Base-by-base conservation (phyloP, 305 asterid species). In the Fraxinus sp. region DNA sequence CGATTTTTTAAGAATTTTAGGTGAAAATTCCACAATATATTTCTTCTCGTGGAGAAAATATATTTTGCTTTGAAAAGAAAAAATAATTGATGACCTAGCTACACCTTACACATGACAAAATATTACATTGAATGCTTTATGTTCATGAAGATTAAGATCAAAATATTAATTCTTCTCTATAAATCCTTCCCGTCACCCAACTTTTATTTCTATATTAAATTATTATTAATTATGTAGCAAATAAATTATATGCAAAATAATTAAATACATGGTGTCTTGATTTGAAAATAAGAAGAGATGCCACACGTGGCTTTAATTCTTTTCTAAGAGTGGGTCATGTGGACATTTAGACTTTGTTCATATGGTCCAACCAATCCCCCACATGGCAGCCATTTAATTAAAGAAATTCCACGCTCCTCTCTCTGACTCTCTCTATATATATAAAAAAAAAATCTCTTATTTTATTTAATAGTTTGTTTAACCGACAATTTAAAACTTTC, bases 361-460 rank as follows among this genome's bases (percentile, higher is more conserved):
- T 70, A 78, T 78, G 75, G 87, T 82, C 90, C 86, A 87, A 87
- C 14, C 76, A 70, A 77, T 85, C 3, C 73, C 85, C 90, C 87
- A 85, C 89, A 39, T 79, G 85, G 77, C 68, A 52, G 64, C 22
- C 64, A 77, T 70, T 78, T 79, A 36, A 55, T 79, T 83, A 75
- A 24, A 18, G 20, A 83, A 24, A 28, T 39, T 71, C 76, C 81
- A 82, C 33, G 73, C 37, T 73, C 74, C 82, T 49, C 41, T 28
- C 0, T 2, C n/a, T n/a, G n/a, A n/a, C n/a, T n/a, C 32, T 28
- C 32, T 32, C 5, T 32, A 32, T 3, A 32, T 32, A 32, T 30
- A 3, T 9, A 5, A 10, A 43, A 22, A 64, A 10, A 30, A 24
- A 13, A 10, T 14, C 22, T 28, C 37, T 70, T 70, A 28, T 70